A percentile compares a stretch with the other conserved stretches of the same genome.
Evolutionary conservation across 257 asterid genomes (phyloP).

Genomic region (Eucommia ulmoides): DNA sequence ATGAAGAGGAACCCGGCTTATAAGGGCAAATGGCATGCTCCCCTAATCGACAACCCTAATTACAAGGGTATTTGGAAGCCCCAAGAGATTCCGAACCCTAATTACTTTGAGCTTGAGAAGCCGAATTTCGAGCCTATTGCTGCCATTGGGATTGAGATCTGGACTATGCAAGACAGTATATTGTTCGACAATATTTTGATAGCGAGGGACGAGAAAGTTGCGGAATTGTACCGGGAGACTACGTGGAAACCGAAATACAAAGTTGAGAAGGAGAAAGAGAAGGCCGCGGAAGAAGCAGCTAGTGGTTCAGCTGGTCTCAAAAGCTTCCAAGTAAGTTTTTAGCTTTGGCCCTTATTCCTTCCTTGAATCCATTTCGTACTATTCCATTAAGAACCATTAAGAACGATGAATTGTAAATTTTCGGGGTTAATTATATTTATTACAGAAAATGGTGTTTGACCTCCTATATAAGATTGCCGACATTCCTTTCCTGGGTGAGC

Average conservation of each 20-base stretch:
- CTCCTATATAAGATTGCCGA: slow-evolving; percentile 80
- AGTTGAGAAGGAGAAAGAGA: slow-evolving; percentile 67
- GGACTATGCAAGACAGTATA: slow-evolving; percentile 97
- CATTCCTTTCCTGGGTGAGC: slow-evolving; percentile 71
- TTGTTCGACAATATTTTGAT: slow-evolving; percentile 82
- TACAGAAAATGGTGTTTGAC: slow-evolving; percentile 68
- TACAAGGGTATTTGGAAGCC: slow-evolving; percentile 99
- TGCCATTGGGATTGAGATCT: slow-evolving; percentile 90
- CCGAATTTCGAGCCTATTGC: slow-evolving; percentile 92
- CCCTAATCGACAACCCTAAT: slow-evolving; percentile 72
- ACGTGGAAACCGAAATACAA: slow-evolving; percentile 80
- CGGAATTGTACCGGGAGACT: slow-evolving; percentile 48
- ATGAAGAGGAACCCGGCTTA: slow-evolving; percentile 77
- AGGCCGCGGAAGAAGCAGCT: slow-evolving; percentile 40
- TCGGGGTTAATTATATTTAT: slow-evolving; percentile 2
- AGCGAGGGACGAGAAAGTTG: slow-evolving; percentile 48
- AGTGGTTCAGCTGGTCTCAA: slow-evolving; percentile 52
- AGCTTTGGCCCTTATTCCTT: neutral
- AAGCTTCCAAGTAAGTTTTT: slow-evolving; percentile 54
- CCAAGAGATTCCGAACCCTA: slow-evolving; percentile 66
- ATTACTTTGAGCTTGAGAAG: slow-evolving; percentile 61
- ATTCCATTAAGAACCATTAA: neutral
- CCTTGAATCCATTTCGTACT: neutral
- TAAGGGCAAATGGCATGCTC: slow-evolving; percentile 90
- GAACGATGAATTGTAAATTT: neutral